Conservation (phyloP, 1,284 basidiomycete genomes). For the Ustilago trichophora region DNA sequence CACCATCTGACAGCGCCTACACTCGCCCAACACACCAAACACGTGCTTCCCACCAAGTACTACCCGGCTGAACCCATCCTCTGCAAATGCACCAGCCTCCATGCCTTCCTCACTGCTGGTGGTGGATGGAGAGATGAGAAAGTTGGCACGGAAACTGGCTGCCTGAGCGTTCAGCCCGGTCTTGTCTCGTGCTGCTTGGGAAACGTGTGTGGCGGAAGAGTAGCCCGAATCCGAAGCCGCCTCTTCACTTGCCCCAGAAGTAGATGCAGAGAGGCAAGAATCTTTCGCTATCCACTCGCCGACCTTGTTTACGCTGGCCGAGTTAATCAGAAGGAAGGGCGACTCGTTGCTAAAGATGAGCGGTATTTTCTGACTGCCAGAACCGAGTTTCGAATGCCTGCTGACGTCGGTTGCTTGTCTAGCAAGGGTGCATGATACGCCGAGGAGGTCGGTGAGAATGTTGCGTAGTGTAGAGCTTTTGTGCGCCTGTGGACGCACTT, state of each 20-base stretch:
- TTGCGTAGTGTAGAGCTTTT: conserved; percentile 10
- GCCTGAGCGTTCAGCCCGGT: conserved; percentile 4
- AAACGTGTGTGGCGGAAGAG: conserved; percentile 17
- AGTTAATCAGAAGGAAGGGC: conserved; percentile 52
- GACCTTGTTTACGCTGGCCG: conserved; percentile 33
- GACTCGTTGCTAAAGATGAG: conserved; percentile 54
- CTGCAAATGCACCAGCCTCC: conserved; percentile 21
- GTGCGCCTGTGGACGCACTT: conserved; percentile 28
- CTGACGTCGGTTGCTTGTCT: conserved; percentile 18
- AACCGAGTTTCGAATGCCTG: conserved; percentile 33
- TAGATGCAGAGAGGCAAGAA: neutral
- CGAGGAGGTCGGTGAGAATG: conserved; percentile 36
- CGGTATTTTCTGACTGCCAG: conserved; percentile 31
- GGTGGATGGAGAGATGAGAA: conserved; percentile 34
- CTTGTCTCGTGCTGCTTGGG: neutral
- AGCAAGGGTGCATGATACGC: conserved; percentile 43
- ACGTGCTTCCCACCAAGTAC: conserved; percentile 31
- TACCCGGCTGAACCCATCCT: conserved; percentile 27
- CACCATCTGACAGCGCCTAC: conserved; percentile 51
- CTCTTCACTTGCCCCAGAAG: conserved; percentile 11
- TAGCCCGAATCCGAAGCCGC: conserved; percentile 35
- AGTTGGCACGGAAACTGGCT: conserved; percentile 50
- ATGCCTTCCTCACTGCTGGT: no score
- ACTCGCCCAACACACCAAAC: conserved; percentile 45
- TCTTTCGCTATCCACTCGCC: conserved; percentile 30